Percentiles rank a stretch among this genome's conserved stretches.
These are phyloP conservation scores for Nakazawaea ishiwadae DNA, from an alignment of 805 yeast species.

Conservation along the genomic window DNA sequence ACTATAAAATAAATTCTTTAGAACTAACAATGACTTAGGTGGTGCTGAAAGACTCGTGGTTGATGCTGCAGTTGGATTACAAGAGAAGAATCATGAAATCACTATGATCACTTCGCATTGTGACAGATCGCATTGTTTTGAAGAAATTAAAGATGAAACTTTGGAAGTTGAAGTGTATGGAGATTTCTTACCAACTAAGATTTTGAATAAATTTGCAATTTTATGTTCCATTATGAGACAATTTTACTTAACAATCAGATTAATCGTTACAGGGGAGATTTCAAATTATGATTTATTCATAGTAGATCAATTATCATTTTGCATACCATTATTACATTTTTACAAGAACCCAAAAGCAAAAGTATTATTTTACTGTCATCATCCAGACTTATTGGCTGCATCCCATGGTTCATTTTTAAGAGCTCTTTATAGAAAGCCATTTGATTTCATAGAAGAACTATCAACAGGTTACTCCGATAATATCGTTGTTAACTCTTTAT, in stretches of 20 bases:
- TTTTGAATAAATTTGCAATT: slow-evolving; percentile 67
- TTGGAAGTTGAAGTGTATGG: slow-evolving; percentile 73
- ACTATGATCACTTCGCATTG: slow-evolving; percentile 86
- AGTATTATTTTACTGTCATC: slow-evolving; percentile 88
- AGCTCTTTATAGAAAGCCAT: slow-evolving; percentile 69
- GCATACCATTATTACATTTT: slow-evolving; percentile 65
- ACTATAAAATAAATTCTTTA: too few relatives aligned
- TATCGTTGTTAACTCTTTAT: slow-evolving; percentile 82
- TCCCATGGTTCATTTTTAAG: slow-evolving; percentile 50
- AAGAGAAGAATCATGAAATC: slow-evolving; percentile 59
- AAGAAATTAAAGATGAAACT: slow-evolving; percentile 63
- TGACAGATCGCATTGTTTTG: slow-evolving; percentile 83
- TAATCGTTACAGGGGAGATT: slow-evolving; percentile 46
- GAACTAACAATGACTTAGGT: too few relatives aligned
- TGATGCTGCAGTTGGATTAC: slow-evolving; percentile 88
- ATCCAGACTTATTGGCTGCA: slow-evolving; percentile 85
- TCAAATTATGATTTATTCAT: slow-evolving; percentile 63
- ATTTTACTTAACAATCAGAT: slow-evolving; percentile 47
- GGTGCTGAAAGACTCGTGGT: slow-evolving; percentile 98
- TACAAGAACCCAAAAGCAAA: slow-evolving; percentile 38
- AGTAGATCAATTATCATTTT: slow-evolving; percentile 84
- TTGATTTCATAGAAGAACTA: slow-evolving; percentile 79
- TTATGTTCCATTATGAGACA: slow-evolving; percentile 84
- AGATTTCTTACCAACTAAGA: slow-evolving; percentile 71
- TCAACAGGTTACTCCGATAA: slow-evolving; percentile 73